Conservation (phyloP, 495 filamentous ascomycete genomes). For the Aspergillus coremiiformis region DNA sequence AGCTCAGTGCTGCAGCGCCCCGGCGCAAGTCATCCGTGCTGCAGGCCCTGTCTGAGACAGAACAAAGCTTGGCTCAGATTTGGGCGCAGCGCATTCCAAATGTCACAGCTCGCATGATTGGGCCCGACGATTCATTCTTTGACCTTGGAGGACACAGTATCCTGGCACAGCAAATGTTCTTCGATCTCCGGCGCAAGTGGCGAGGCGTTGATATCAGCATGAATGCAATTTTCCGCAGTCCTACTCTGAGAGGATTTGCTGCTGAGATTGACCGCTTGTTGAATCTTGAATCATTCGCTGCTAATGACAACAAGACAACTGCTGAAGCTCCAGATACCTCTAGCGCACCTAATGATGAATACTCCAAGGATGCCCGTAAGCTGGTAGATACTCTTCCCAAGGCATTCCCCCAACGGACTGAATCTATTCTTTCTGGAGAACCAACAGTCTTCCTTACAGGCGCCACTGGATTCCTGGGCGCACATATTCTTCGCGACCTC, state of each 20-base stretch:
- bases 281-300: conserved; percentile 31
- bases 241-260: conserved; percentile 66
- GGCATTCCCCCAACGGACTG: conserved; percentile 23
- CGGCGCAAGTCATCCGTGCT: conserved; percentile 30
- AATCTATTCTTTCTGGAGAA: conserved; percentile 23
- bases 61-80: conserved; percentile 57
- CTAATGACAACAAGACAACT: conserved; percentile 23
- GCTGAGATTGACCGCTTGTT: conserved; percentile 62
- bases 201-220: conserved; percentile 63
- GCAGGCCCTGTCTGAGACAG: conserved; percentile 51
- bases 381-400: conserved; percentile 45
- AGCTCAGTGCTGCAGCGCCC: conserved; percentile 39
- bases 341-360: conserved; percentile 46
- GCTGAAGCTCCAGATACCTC: conserved; percentile 16
- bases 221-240: conserved; percentile 66
- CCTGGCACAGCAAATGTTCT: conserved; percentile 78
- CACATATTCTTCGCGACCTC: conserved; percentile 70
- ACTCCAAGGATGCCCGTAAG: conserved; percentile 59
- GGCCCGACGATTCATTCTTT: conserved; percentile 68
- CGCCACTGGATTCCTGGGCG: conserved; percentile 85
- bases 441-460: conserved; percentile 78
- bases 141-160: conserved; percentile 85
- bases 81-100: conserved; percentile 55
- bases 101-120: conserved; percentile 50
- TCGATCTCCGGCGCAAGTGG: conserved; percentile 56